Percentiles rank a stretch among this genome's conserved stretches.
phyloP scores from a whole-genome alignment of 352 stramenopile species.

The Phytopythium sindhum region DNA sequence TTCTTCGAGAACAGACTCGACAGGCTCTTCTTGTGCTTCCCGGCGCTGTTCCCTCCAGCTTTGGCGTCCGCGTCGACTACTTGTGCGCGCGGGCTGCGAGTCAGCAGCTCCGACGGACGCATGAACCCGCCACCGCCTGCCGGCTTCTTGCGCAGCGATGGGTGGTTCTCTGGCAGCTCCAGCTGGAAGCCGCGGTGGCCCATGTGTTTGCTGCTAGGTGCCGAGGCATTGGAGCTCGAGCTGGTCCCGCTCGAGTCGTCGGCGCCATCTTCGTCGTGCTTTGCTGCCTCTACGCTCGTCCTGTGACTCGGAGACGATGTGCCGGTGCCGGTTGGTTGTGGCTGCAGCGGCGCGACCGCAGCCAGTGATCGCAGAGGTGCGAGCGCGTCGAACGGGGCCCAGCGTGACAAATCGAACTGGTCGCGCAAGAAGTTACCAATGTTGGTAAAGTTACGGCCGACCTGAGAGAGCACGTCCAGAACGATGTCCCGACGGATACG shows the following conservation, averaged over 20 bases:
- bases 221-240: neutral
- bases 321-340: neutral
- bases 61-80: neutral
- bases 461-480: slow-evolving; percentile 79
- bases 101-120: slow-evolving; percentile 6
- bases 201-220: neutral
- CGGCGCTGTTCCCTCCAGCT: neutral
- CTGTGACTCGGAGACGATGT: neutral
- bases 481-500: slow-evolving; percentile 78
- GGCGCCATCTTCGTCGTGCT: slow-evolving; percentile 20
- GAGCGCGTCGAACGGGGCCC: slow-evolving; percentile 62
- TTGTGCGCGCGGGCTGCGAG: slow-evolving; percentile 4
- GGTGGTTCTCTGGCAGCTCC: slow-evolving; percentile 41
- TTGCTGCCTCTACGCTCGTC: neutral
- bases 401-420: slow-evolving; percentile 68
- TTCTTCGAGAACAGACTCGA: slow-evolving; percentile 32
- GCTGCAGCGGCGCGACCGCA: slow-evolving; percentile 12
- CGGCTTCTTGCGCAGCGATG: slow-evolving; percentile 28
- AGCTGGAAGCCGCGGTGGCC: slow-evolving; percentile 36
- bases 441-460: slow-evolving; percentile 85
- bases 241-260: neutral
- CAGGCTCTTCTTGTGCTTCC: slow-evolving; percentile 24
- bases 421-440: slow-evolving; percentile 80
- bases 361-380: slow-evolving; percentile 57
- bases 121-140: neutral